phyloP scores from a whole-genome alignment of 257 asterid genomes.

The Striga asiatica region DNA sequence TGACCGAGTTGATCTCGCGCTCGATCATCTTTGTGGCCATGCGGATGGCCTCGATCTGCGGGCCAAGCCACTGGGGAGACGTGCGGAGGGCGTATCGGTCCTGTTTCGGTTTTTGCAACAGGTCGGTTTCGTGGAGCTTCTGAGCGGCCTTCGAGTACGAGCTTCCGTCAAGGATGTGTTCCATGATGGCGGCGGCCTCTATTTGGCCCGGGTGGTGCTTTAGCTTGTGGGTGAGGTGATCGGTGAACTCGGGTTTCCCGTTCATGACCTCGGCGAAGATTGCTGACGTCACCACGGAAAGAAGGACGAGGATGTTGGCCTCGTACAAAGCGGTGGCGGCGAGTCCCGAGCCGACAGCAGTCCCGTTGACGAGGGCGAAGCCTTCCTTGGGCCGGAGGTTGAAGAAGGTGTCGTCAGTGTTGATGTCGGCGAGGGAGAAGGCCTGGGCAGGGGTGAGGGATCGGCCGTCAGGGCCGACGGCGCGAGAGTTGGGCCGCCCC shows the following conservation, averaged over 20 bases:
- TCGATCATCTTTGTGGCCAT: constrained; percentile 40
- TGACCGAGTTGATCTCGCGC: constrained; percentile 46
- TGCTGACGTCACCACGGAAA: constrained; percentile 43
- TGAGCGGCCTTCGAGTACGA: constrained; percentile 33
- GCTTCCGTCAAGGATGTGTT: constrained; percentile 46
- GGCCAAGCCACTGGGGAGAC: constrained; percentile 55
- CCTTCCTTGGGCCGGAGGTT: constrained; percentile 54
- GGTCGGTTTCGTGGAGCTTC: constrained; percentile 40
- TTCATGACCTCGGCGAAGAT: constrained; percentile 50
- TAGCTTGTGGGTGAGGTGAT: constrained; percentile 41
- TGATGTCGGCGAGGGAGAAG: constrained; percentile 33
- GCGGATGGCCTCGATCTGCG: constrained; percentile 46
- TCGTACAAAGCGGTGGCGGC: constrained; percentile 42
- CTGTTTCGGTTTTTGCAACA: constrained; percentile 41
- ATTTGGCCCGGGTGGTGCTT: constrained; percentile 56
- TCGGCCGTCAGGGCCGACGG: constrained; percentile 31
- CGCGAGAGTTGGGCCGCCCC: constrained; percentile 46
- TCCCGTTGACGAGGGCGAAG: constrained; percentile 46
- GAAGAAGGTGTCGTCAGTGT: constrained; percentile 34
- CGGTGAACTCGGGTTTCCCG: constrained; percentile 46
- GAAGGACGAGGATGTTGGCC: constrained; percentile 28
- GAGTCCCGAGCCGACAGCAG: constrained; percentile 52
- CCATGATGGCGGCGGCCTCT: constrained; percentile 57
- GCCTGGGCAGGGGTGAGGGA: constrained; percentile 31
- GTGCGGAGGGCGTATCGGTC: constrained; percentile 46